A percentile compares a stretch with the other conserved stretches of the same genome.
These are phyloP conservation scores for Backusella psychrophila DNA, from an alignment of 192 early-diverging fungal genomes.

Conservation along the genomic window DNA sequence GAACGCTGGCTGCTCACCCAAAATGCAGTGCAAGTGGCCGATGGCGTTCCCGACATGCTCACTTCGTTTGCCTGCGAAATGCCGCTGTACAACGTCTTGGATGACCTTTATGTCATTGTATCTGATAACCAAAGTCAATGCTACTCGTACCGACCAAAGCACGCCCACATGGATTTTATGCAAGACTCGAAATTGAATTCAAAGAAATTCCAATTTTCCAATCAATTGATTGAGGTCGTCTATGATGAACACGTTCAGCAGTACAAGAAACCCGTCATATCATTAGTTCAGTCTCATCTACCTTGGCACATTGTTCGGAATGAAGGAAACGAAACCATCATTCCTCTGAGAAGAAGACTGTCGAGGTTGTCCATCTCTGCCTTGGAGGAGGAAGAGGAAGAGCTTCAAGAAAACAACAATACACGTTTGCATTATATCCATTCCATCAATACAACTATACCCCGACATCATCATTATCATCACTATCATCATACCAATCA, in stretches of 20 bases:
- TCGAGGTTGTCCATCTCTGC: slow-evolving; percentile 29
- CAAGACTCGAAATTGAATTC: neutral
- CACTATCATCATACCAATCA: neutral
- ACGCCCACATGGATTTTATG: neutral
- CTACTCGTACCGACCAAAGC: neutral
- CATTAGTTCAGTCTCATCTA: neutral
- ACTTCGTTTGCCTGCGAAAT: neutral
- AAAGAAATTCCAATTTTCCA: neutral
- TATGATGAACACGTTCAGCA: neutral
- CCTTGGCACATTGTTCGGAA: neutral
- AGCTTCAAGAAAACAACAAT: neutral
- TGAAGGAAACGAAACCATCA: neutral
- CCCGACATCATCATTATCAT: slow-evolving; percentile 16
- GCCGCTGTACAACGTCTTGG: neutral
- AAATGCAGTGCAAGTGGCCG: neutral
- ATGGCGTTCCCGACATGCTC: neutral
- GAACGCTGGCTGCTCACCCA: neutral
- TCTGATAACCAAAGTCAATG: neutral
- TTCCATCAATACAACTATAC: neutral
- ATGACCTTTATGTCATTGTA: neutral
- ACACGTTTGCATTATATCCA: slow-evolving; percentile 30
- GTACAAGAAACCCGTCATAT: neutral
- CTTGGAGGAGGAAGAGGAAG: slow-evolving; percentile 16
- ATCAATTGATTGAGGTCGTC: neutral
- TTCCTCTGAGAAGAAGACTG: slow-evolving; percentile 6